Conservation (phyloP, 2,329 filamentous ascomycete species). For the Sporothrix globosa region DNA sequence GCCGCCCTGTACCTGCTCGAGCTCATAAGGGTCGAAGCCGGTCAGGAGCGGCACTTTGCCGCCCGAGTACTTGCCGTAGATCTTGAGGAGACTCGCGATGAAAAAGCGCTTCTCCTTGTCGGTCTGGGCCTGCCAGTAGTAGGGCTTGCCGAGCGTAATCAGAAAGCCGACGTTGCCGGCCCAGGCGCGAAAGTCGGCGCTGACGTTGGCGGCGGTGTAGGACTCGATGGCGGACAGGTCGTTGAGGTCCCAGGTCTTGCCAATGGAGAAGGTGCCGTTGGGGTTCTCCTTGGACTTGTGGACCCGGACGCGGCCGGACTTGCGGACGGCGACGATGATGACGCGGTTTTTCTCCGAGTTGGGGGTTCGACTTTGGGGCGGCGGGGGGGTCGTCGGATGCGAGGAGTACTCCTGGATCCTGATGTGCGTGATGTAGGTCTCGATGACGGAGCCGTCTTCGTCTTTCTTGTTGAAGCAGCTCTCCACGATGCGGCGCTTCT, state of each 20-base stretch:
- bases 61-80: constrained; percentile 93
- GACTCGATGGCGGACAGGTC: constrained; percentile 84
- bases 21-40: constrained; percentile 80
- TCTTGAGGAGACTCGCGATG: constrained; percentile 93
- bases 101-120: constrained; percentile 99
- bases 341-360: constrained; percentile 84
- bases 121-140: constrained; percentile 94
- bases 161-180: constrained; percentile 82
- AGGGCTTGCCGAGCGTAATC: constrained; percentile 88
- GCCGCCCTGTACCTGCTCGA: constrained; percentile 71
- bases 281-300: constrained; percentile 96
- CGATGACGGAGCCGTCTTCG: constrained; percentile 78
- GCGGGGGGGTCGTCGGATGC: constrained; percentile 81
- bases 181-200: constrained; percentile 69
- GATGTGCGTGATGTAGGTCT: constrained; percentile 98
- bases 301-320: constrained; percentile 88
- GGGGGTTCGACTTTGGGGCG: constrained; percentile 70
- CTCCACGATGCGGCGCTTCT: constrained; percentile 91
- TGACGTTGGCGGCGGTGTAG: constrained; percentile 65
- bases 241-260: constrained; percentile 97
- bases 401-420: constrained; percentile 83
- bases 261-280: constrained; percentile 93
- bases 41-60: constrained; percentile 76
- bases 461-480: constrained; percentile 94
- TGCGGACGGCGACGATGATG: constrained; percentile 90